Evolutionary conservation across 1,284 basidiomycete species (phyloP), one percentile per base, ranked within the genome.

Genomic region (Leccinum pseudoinsigne): DNA sequence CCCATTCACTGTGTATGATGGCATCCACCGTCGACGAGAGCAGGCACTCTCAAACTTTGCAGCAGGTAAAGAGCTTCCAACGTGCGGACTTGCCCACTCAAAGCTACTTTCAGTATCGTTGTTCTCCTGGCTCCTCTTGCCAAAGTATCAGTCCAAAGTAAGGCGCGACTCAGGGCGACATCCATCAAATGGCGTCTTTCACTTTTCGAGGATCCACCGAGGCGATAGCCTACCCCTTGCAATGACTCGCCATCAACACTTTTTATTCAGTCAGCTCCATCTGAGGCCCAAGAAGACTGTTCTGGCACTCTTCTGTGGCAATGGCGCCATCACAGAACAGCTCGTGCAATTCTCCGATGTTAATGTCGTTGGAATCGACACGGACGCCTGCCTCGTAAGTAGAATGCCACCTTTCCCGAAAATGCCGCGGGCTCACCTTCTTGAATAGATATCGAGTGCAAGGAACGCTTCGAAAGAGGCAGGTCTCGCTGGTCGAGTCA

Each of bases 111-210:
- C 18, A 65, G 64, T 21, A 12, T 55, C 55, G 21, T 14, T 55
- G 5, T 51, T 36, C 5, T 26, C 51, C 26, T n/a, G 16, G 38
- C 16, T 42, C 10, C 21, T 63, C 16, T n/a, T 50, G 21, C 31
- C 55, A 40, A 45, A 4, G 6, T 18, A 14, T 12, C 31, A 36
- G 31, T 34, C 21, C 21, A 23, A n/a, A 2, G 14, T 23, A 23
- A 21, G 3, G 5, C n/a, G 11, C 68, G 87, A 88, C 36, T 36
- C 36, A 16, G 28, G 23, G 42, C 16, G 14, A 21, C 40, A 42
- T 16, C 31, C 57, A 16, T 34, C 56, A 28, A 40, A 65, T 57
- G 26, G 11, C 14, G 9, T 47, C 7, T 67, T 67, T 28, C 66
- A 68, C 18, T 68, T 67, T 55, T 68, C 66, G 12, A 65, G 63